Evolutionary conservation across 2,329 filamentous ascomycete species (phyloP), one percentile per base, ranked within the genome.

Genomic region (Tolypocladium cylindrosporum): DNA sequence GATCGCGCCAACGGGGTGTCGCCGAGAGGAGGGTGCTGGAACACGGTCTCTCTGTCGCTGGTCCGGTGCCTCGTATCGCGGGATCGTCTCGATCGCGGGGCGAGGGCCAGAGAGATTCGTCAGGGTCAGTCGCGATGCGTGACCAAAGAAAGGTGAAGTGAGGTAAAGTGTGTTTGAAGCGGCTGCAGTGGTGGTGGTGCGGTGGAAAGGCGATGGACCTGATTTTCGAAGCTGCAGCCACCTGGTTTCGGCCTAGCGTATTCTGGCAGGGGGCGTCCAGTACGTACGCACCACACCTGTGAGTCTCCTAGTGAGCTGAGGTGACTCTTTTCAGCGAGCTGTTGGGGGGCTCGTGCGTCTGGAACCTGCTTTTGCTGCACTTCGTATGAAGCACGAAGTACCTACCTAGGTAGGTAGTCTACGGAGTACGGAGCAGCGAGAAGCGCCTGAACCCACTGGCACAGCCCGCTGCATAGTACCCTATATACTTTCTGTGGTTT

Each of bases 241-340:
- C 62, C 70, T 69, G 61, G 55, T 68, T 68, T 66, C 52, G 70
- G 72, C 60, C 61, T 72, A 73, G 72, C 66, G 70, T 58, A n/a
- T 39, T 31, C 13, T 45, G 55, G 55, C 61, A 60, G 55, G 57
- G 60, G 56, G 53, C 14, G 45, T 31, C 19, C 48, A 51, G 10
- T 19, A 14, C 42, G 21, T 13, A 24, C 14, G 40, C n/a, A n/a
- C 40, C 40, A 8, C 40, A n/a, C 16, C 40, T 41, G 40, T n/a
- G 9, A 24, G 27, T 13, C 21, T 24, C 10, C 9, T 21, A 27
- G 21, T 45, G 42, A 16, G n/a, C 7, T 36, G 10, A 9, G 3
- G 16, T n/a, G 48, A 34, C 27, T 48, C 27, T 48, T 48, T 40
- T 7, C 43, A 48, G 43, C 24, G 43, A 31, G 13, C 43, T 31